Conservation (phyloP, 352 stramenopile species). For the Vaucheria bursata region DNA sequence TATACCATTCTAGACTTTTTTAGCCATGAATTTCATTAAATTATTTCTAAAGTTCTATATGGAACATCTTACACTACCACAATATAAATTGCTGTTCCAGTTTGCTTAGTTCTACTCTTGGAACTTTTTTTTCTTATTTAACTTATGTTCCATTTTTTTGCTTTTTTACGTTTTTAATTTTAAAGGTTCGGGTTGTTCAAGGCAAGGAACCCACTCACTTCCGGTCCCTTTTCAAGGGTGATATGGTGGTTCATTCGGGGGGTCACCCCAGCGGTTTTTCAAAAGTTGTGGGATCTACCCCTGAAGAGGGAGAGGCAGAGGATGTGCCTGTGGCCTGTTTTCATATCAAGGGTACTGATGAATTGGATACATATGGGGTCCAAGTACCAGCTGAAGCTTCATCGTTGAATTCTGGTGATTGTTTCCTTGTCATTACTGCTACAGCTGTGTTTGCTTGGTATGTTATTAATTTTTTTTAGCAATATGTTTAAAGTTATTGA, state of each 20-base stretch:
- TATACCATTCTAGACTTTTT: too few species aligned
- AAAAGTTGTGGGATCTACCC: slow-evolving; percentile 56
- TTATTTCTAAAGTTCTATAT: too few species aligned
- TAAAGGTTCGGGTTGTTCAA: slow-evolving; percentile 35
- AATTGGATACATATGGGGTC: slow-evolving; percentile 70
- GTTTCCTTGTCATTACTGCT: slow-evolving; percentile 60
- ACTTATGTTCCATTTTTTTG: too few species aligned
- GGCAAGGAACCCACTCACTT: slow-evolving; percentile 45
- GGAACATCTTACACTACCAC: too few species aligned
- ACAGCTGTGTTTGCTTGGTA: slow-evolving; percentile 65
- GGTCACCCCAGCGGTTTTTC: slow-evolving; percentile 74
- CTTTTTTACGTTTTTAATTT: too few species aligned
- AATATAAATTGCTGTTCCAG: too few species aligned
- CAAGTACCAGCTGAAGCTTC: slow-evolving; percentile 61
- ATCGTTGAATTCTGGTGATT: slow-evolving; percentile 67
- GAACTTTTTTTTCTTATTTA: too few species aligned
- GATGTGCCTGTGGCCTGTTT: slow-evolving; percentile 75
- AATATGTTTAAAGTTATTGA: too few species aligned
- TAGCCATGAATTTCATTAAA: too few species aligned
- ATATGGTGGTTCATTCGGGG: slow-evolving; percentile 74
- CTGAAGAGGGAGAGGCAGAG: slow-evolving; percentile 12
- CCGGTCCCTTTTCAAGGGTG: slow-evolving; percentile 69
- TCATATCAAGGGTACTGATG: slow-evolving; percentile 74
- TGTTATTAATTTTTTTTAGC: too few species aligned
- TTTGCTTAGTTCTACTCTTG: too few species aligned